Conservation (phyloP, 129 eudicot species). For the Artemisia annua region DNA sequence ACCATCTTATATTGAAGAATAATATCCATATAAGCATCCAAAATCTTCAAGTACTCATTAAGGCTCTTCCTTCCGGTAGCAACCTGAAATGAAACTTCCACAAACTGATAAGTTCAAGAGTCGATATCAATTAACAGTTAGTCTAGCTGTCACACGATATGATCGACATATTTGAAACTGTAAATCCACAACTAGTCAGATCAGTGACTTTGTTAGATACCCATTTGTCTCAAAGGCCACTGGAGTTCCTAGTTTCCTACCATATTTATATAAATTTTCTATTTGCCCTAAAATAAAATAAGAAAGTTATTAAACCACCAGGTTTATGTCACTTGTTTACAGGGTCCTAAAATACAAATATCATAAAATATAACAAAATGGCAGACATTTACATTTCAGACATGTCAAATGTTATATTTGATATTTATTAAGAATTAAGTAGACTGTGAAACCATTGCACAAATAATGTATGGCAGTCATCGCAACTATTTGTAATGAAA, state of each 20-base stretch:
- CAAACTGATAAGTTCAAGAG: constrained; percentile 4
- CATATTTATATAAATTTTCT: too few species aligned
- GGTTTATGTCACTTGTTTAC: neutral
- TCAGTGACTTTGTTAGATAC: too few species aligned
- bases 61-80: constrained; percentile 47
- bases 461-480: constrained; percentile 4
- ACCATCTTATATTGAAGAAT: constrained; percentile 73
- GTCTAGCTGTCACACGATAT: too few species aligned
- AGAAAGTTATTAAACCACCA: neutral
- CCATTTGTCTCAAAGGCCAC: too few species aligned
- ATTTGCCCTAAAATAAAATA: neutral
- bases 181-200: too few species aligned
- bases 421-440: neutral
- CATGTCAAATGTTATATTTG: neutral
- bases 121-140: too few species aligned
- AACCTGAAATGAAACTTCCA: constrained; percentile 51
- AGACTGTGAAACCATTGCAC: constrained; percentile 13
- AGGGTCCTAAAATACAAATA: neutral
- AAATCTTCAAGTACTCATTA: constrained; percentile 65
- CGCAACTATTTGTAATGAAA: neutral
- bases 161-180: too few species aligned
- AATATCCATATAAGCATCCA: constrained; percentile 80
- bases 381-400: constrained; percentile 10
- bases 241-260: too few species aligned
- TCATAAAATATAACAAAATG: neutral